Evolutionary conservation across 306 rosid species (phyloP).

Genomic region (Datisca glomerata): DNA sequence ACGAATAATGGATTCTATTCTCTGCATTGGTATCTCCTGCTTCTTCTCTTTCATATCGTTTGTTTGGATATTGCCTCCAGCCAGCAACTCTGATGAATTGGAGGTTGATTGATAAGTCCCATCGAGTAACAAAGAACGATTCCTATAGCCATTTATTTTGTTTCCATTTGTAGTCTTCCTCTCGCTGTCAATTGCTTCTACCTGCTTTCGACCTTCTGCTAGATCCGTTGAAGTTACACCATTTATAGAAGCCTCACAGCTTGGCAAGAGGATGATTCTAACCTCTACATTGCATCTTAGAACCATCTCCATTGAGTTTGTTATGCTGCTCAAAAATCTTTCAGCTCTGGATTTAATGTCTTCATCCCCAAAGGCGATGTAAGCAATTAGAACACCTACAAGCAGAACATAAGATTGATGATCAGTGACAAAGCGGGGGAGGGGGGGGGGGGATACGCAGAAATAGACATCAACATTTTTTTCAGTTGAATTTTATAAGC

Average conservation of each 20-base stretch:
- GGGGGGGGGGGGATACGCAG: background rate
- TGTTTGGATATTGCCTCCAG: slow-evolving; percentile 32
- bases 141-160: slow-evolving; percentile 32
- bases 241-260: slow-evolving; percentile 41
- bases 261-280: slow-evolving; percentile 70
- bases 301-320: slow-evolving; percentile 89
- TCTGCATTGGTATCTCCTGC: slow-evolving; percentile 71
- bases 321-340: slow-evolving; percentile 88
- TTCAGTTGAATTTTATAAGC: too few species aligned
- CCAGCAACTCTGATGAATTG: slow-evolving; percentile 45
- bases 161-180: slow-evolving; percentile 26
- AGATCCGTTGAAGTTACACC: slow-evolving; percentile 32
- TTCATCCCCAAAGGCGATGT: slow-evolving; percentile 64
- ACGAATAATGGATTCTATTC: slow-evolving; percentile 87
- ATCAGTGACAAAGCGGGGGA: slow-evolving; percentile 3
- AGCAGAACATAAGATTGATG: too few species aligned
- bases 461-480: too few species aligned
- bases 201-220: slow-evolving; percentile 26
- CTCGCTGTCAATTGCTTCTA: slow-evolving; percentile 25
- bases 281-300: slow-evolving; percentile 85
- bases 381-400: slow-evolving; percentile 77
- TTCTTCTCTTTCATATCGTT: slow-evolving; percentile 30
- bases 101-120: slow-evolving; percentile 36
- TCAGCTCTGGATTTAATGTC: slow-evolving; percentile 82
- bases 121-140: slow-evolving; percentile 37